phyloP scores from a whole-genome alignment of 2,329 filamentous ascomycete species.

The Claviceps sp. region DNA sequence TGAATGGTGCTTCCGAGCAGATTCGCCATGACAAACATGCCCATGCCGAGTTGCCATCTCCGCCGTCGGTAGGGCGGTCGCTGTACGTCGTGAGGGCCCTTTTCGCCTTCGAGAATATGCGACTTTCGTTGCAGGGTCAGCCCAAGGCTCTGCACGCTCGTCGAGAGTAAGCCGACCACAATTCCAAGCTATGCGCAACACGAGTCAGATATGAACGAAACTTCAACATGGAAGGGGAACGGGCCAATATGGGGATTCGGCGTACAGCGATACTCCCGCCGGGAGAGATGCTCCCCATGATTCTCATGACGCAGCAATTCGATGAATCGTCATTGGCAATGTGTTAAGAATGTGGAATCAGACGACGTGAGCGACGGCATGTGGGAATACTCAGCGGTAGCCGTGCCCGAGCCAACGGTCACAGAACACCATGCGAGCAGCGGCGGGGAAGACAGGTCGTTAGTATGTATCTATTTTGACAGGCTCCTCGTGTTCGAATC shows the following conservation, averaged over 20 bases:
- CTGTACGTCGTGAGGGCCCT: conserved; percentile 61
- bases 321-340: conserved; percentile 33
- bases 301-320: conserved; percentile 46
- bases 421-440: neutral
- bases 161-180: conserved; percentile 82
- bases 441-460: neutral
- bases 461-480: neutral
- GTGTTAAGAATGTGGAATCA: neutral
- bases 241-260: conserved; percentile 5
- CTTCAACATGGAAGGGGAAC: too few species aligned
- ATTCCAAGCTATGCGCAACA: conserved; percentile 59
- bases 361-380: conserved; percentile 3
- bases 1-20: conserved; percentile 91
- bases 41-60: conserved; percentile 95
- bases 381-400: neutral
- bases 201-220: too few species aligned
- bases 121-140: conserved; percentile 95
- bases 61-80: conserved; percentile 80
- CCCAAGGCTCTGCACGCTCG: conserved; percentile 86
- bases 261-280: conserved; percentile 64
- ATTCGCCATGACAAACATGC: conserved; percentile 92
- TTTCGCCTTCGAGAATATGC: conserved; percentile 94
- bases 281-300: conserved; percentile 62
- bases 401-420: neutral
- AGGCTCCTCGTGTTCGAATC: neutral